Conservation (phyloP, 1,284 basidiomycete genomes). For the Sporisorium sorghi region DNA sequence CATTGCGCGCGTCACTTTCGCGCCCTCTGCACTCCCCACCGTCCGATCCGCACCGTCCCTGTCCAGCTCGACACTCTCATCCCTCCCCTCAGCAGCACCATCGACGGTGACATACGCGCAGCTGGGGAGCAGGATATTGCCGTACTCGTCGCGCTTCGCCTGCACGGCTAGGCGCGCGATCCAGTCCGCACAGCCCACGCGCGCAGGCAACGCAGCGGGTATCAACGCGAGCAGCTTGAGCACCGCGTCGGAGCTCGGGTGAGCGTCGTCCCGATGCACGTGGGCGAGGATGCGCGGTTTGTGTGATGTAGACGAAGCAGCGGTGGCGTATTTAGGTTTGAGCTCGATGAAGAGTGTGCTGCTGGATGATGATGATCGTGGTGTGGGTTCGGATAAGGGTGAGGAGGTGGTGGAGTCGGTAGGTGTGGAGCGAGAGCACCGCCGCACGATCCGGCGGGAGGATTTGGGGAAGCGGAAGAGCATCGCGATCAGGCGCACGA, state of each 20-base stretch:
- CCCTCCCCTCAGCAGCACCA: neutral
- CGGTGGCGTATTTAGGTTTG: constrained; percentile 21
- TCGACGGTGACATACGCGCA: constrained; percentile 7
- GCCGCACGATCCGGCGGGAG: constrained; percentile 26
- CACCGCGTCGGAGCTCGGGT: constrained; percentile 17
- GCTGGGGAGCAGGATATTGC: constrained; percentile 29
- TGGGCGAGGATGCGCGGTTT: constrained; percentile 29
- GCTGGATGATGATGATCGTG: neutral
- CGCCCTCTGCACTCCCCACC: neutral
- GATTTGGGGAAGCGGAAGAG: constrained; percentile 47
- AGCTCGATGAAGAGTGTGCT: constrained; percentile 10
- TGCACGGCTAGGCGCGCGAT: constrained; percentile 15
- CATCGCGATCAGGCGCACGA: constrained; percentile 37
- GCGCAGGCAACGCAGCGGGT: constrained; percentile 19
- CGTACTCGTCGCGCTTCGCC: constrained; percentile 32
- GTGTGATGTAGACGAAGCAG: neutral
- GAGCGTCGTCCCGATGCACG: constrained; percentile 28
- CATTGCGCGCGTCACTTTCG: constrained; percentile 34
- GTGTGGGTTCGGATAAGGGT: neutral
- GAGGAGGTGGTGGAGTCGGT: neutral
- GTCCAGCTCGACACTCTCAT: neutral
- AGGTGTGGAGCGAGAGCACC: neutral
- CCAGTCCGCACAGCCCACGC: constrained; percentile 20
- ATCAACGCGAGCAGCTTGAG: constrained; percentile 37
- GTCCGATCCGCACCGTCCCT: neutral